Conservation (phyloP, 495 filamentous ascomycete genomes). For the Neurospora hispaniola region DNA sequence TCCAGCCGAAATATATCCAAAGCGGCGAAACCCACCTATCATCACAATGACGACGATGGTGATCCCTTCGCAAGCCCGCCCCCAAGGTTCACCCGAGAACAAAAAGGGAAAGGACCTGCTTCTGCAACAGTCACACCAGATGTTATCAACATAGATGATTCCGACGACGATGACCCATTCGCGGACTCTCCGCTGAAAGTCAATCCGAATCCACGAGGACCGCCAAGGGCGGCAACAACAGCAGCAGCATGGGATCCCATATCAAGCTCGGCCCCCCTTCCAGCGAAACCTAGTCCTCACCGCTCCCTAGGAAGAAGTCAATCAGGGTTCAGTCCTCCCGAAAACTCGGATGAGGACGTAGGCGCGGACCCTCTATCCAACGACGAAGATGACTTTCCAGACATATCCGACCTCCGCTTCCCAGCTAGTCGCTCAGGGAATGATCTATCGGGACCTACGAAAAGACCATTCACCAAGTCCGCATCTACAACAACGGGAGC, state of each 20-base stretch:
- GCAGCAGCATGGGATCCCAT: constrained; percentile 35
- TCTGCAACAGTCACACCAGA: background rate
- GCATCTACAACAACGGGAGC: constrained; percentile 6
- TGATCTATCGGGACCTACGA: background rate
- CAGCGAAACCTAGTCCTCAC: constrained; percentile 2
- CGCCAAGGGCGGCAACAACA: constrained; percentile 3
- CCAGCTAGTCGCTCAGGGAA: background rate
- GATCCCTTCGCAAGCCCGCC: background rate
- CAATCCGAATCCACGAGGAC: background rate
- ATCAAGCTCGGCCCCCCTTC: constrained; percentile 36
- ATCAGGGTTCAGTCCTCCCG: constrained; percentile 15
- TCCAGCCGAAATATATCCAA: background rate
- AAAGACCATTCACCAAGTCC: background rate
- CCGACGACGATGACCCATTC: constrained; percentile 8
- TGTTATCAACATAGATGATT: background rate
- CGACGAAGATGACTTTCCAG: constrained; percentile 28
- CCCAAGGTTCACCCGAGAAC: background rate
- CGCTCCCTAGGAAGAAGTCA: constrained; percentile 5
- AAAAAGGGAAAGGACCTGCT: background rate
- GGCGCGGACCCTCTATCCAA: constrained; percentile 1
- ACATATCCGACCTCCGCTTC: constrained; percentile 22
- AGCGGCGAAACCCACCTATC: background rate
- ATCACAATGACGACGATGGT: background rate
- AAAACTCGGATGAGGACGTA: constrained; percentile 22
- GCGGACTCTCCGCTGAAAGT: constrained; percentile 8